These are phyloP conservation scores for Serpula lacrymans DNA, from an alignment of 768 basidiomycete genomes.

Conservation along the genomic window DNA sequence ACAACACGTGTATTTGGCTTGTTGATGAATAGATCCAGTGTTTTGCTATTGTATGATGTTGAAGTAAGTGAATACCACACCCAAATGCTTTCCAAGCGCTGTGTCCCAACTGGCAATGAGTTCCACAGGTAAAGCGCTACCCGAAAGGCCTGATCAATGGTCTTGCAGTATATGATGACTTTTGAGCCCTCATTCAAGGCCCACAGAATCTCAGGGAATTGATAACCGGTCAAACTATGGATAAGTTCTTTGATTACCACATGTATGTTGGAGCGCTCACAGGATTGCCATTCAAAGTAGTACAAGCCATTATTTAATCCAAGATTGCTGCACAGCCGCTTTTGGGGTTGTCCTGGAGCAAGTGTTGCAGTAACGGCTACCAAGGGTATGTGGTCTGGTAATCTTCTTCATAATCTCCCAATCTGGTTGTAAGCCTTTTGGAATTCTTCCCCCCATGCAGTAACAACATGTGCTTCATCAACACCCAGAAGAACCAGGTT, in stretches of 20 bases:
- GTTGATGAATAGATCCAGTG: slow-evolving; percentile 4
- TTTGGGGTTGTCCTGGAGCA: background rate
- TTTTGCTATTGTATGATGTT: slow-evolving; percentile 9
- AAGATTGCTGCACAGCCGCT: background rate
- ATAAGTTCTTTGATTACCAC: background rate
- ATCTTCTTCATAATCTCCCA: background rate
- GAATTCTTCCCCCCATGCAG: background rate
- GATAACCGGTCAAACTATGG: background rate
- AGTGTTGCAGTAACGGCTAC: slow-evolving; percentile 1
- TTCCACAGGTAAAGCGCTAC: slow-evolving; percentile 9
- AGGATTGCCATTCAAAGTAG: background rate
- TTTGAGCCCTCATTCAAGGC: slow-evolving; percentile 2
- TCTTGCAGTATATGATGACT: slow-evolving; percentile 11
- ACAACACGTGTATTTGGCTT: slow-evolving; percentile 8
- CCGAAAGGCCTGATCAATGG: slow-evolving; percentile 9
- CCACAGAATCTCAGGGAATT: slow-evolving; percentile 3
- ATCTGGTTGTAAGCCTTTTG: background rate
- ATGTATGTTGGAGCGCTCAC: slow-evolving; percentile 1
- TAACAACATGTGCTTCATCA: slow-evolving; percentile 19
- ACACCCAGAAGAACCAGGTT: slow-evolving; percentile 13
- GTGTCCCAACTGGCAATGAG: slow-evolving; percentile 1
- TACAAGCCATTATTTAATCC: background rate
- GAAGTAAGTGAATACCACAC: slow-evolving; percentile 11
- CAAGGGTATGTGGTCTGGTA: slow-evolving; percentile 3
- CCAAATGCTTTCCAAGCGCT: slow-evolving; percentile 3